These are phyloP conservation scores for Sporothrix mexicana DNA, from an alignment of 2,329 filamentous ascomycete genomes.

Conservation along the genomic window DNA sequence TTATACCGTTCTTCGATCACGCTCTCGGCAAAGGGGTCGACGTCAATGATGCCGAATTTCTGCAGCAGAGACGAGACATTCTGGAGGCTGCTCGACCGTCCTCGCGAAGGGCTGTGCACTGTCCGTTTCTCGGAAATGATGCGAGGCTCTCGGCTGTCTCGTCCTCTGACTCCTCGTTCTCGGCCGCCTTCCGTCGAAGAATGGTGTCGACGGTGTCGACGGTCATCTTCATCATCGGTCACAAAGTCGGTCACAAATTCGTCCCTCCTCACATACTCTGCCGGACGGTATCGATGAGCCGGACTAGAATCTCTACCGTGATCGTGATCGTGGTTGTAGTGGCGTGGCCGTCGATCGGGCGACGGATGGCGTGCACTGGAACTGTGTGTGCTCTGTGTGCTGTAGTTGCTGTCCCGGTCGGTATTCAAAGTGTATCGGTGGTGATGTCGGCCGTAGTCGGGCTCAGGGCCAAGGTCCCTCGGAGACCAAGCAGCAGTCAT, in stretches of 20 bases:
- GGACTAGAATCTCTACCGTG: not conserved
- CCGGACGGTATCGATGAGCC: not conserved
- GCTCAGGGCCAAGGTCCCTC: not conserved
- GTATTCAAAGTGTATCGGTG: not conserved
- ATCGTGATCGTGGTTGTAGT: too few species aligned
- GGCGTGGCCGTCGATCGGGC: not conserved
- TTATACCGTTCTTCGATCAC: not conserved
- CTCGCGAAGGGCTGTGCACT: not conserved
- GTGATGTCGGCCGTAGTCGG: not conserved
- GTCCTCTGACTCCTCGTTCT: not conserved
- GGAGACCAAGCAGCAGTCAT: constrained; percentile 9
- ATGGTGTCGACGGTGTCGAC: not conserved
- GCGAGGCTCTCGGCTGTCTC: not conserved
- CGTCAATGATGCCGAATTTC: not conserved
- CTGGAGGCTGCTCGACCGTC: not conserved
- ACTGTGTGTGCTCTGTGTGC: not conserved
- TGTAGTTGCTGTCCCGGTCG: not conserved
- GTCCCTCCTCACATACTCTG: not conserved
- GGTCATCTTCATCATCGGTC: not conserved
- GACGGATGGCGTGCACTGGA: not conserved
- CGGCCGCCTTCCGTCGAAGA: not conserved
- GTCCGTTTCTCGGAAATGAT: not conserved
- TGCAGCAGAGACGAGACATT: not conserved
- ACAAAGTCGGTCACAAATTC: not conserved
- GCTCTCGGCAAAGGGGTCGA: not conserved